Base-by-base conservation (phyloP, 768 basidiomycete genomes). In the Kwoniella sp. region DNA sequence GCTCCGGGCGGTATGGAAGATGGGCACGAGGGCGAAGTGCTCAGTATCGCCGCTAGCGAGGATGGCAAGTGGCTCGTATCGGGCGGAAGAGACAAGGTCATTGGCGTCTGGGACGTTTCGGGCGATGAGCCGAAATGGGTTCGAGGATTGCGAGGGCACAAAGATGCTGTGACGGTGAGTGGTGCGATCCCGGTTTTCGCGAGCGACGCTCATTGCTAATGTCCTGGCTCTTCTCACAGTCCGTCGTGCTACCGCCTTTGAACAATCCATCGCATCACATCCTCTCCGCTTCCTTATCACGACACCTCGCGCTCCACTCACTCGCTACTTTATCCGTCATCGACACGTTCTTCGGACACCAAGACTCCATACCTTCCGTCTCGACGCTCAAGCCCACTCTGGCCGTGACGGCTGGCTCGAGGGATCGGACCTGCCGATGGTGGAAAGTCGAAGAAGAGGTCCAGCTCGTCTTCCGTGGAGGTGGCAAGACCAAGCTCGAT, bases 371-470 rank as follows among this genome's bases (percentile, higher is more conserved):
- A 29, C 83, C 90, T 17, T 83, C 85, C 3, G 73, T 99, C 4
- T 91, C 93, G 68, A 85, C 92, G 5, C 85, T 98, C 17, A 87
- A 90, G 34, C 87, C 87, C 7, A 93, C 97, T 72, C 87, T 88
- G 1, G 90, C 90, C 17, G 87, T 97, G 22, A 93, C 89, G 37
- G 90, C 89, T 4, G 96, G 95, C 22, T 91, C 88, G 0, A 84
- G 93, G 34, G 96, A 99, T 83, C 89, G 92, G 77, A 96, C 93
- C 0, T 86, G 89, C 65, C 85, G 96, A 37, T 98, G 87, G 82
- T 99, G 95, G 95, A 97, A 97, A 82, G 90, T 98, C 57, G 87
- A 88, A 38, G 95, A 99, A 58, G 93, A 97, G 81, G 91, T 86
- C 13, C 95, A 98, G 76, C 84, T 99, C 26, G 93, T 99, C 7